Evolutionary conservation across 2,329 filamentous ascomycete genomes (phyloP).

Genomic region (Epichloe coenophiala): DNA sequence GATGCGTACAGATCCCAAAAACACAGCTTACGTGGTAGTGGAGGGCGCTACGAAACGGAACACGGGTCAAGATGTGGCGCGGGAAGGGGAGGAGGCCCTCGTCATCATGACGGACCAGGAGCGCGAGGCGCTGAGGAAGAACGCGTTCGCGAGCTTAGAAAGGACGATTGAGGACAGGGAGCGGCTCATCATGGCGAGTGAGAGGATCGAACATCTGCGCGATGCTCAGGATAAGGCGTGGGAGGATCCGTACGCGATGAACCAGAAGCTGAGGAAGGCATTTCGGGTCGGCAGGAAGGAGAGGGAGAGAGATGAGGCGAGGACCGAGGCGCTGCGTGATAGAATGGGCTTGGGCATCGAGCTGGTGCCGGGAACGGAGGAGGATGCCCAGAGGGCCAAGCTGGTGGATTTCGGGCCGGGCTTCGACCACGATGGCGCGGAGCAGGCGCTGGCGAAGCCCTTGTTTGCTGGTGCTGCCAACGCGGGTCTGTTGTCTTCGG

Average conservation of each 20-base stretch:
- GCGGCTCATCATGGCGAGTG: conserved; percentile 36
- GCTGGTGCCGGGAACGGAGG: conserved; percentile 57
- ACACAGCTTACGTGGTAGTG: conserved; percentile 69
- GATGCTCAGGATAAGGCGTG: conserved; percentile 51
- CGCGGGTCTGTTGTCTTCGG: too few relatives aligned
- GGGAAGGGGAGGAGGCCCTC: conserved; percentile 17
- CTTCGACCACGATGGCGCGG: conserved; percentile 13
- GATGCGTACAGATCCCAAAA: conserved; percentile 78
- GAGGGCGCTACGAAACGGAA: conserved; percentile 64
- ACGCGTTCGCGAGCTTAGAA: conserved; percentile 64
- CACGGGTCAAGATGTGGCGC: conserved; percentile 40
- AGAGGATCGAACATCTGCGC: conserved; percentile 57
- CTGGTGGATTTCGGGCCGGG: conserved; percentile 60
- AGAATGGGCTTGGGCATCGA: conserved; percentile 67
- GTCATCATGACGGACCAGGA: conserved; percentile 37
- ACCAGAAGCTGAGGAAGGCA: conserved; percentile 49
- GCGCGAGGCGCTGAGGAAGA: conserved; percentile 39
- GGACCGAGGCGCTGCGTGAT: conserved; percentile 51
- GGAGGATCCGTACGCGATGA: conserved; percentile 71
- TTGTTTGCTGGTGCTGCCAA: conserved; percentile 28
- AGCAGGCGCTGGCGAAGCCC: conserved; percentile 36
- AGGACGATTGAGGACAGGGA: conserved; percentile 58
- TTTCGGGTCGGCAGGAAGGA: conserved; percentile 59
- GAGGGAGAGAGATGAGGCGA: conserved; percentile 50
- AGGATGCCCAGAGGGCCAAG: conserved; percentile 54